Percentiles rank a stretch among this genome's conserved stretches.
Evolutionary conservation across 306 rosid genomes (phyloP).

Genomic region (Dicorynia guianensis): DNA sequence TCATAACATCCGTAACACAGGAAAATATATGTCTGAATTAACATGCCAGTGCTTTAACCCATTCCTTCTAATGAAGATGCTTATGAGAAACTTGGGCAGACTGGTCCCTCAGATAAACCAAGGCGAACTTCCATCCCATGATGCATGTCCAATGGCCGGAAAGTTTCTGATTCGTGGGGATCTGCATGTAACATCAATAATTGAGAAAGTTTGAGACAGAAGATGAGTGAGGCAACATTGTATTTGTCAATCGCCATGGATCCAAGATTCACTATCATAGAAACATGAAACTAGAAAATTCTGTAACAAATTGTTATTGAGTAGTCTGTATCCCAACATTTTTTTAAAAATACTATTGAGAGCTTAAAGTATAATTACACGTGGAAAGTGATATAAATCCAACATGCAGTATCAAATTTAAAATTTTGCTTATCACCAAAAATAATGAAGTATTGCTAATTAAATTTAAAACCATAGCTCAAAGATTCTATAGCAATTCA

Average conservation of each 20-base stretch:
- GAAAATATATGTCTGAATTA: slow-evolving; percentile 29
- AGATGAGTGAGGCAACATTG: neutral
- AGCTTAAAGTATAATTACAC: slow-evolving; percentile 5
- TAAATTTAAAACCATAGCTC: neutral
- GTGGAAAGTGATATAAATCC: slow-evolving; percentile 15
- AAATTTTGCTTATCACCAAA: neutral
- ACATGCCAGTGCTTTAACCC: slow-evolving; percentile 7
- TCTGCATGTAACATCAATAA: slow-evolving; percentile 60
- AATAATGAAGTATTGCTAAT: neutral
- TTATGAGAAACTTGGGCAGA: slow-evolving; percentile 69
- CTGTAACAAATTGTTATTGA: neutral
- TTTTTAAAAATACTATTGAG: slow-evolving; percentile 7
- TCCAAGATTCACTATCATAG: neutral
- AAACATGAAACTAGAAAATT: neutral
- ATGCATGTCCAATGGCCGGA: slow-evolving; percentile 79
- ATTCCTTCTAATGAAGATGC: slow-evolving; percentile 27
- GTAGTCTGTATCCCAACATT: neutral
- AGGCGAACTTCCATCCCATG: slow-evolving; percentile 96
- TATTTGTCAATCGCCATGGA: neutral
- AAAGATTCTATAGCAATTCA: slow-evolving; percentile 9
- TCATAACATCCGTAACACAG: slow-evolving; percentile 28
- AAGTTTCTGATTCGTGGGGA: slow-evolving; percentile 83
- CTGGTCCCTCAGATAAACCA: slow-evolving; percentile 91
- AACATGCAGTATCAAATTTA: neutral
- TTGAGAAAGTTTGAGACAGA: too few species aligned